These are phyloP conservation scores for Cryptosporidium sp. DNA, from an alignment of 169 alveolate species.

Conservation along the genomic window DNA sequence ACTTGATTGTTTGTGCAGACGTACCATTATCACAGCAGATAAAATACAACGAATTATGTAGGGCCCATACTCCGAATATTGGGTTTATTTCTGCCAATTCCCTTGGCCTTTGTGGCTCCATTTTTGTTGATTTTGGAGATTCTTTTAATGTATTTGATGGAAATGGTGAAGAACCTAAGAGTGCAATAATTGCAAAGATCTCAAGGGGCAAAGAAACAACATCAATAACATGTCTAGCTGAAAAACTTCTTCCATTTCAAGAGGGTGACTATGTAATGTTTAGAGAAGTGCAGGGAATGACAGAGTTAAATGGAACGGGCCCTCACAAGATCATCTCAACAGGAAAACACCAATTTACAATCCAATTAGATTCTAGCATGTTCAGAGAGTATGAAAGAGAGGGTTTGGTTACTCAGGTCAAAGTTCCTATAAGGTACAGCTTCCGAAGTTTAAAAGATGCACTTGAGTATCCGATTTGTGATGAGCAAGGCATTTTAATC, in stretches of 20 bases:
- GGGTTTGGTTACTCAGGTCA: slow-evolving; percentile 91
- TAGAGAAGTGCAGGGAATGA: slow-evolving; percentile 97
- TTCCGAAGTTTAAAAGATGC: slow-evolving; percentile 78
- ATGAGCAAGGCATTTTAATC: slow-evolving; percentile 83
- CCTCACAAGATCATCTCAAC: slow-evolving; percentile 90
- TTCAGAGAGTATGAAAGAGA: slow-evolving; percentile 84
- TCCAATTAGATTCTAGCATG: slow-evolving; percentile 89
- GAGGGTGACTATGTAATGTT: slow-evolving; percentile 95
- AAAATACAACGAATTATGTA: slow-evolving; percentile 74
- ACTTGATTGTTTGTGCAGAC: slow-evolving; percentile 87
- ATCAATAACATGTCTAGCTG: slow-evolving; percentile 85
- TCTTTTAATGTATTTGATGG: slow-evolving; percentile 87
- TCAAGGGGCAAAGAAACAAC: slow-evolving; percentile 77
- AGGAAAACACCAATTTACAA: slow-evolving; percentile 89
- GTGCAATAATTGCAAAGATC: slow-evolving; percentile 86
- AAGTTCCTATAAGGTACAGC: slow-evolving; percentile 87
- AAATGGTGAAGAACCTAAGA: slow-evolving; percentile 89
- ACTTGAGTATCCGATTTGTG: slow-evolving; percentile 83
- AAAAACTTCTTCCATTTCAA: slow-evolving; percentile 91
- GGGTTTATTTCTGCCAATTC: slow-evolving; percentile 78
- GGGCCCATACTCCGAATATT: slow-evolving; percentile 73
- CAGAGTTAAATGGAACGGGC: slow-evolving; percentile 90
- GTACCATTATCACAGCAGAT: slow-evolving; percentile 70
- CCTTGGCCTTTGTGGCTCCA: slow-evolving; percentile 94
- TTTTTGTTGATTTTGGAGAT: slow-evolving; percentile 96